phyloP scores from a whole-genome alignment of 2,329 filamentous ascomycete genomes.

The Fusarium napiforme region DNA sequence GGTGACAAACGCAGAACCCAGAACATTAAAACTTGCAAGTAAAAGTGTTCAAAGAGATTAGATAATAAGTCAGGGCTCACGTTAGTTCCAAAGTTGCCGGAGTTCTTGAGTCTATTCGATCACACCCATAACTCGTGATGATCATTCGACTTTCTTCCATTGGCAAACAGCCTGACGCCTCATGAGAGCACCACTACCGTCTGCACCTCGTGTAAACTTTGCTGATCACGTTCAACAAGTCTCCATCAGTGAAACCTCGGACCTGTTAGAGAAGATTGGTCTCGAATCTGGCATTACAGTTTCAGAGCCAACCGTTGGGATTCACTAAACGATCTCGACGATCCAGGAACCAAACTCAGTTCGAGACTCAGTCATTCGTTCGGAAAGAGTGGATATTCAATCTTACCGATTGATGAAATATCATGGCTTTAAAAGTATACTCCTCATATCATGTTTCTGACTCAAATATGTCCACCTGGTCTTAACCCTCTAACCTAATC shows the following conservation, averaged over 20 bases:
- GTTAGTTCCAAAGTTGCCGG: not conserved
- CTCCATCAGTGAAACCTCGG: not conserved
- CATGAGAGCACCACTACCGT: not conserved
- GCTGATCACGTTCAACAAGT: not conserved
- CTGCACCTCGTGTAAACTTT: not conserved
- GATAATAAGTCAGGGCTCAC: no score
- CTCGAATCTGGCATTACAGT: not conserved
- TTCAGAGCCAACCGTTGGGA: constrained; percentile 20
- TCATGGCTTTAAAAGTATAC: not conserved
- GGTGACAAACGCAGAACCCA: not conserved
- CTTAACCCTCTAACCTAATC: not conserved
- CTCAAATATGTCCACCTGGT: not conserved
- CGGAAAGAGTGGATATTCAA: not conserved
- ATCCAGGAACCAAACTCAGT: constrained; percentile 29
- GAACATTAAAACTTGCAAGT: not conserved
- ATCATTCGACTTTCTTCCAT: not conserved
- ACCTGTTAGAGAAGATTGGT: not conserved
- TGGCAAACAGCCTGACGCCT: not conserved
- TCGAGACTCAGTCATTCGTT: not conserved
- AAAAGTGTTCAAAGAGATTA: not conserved
- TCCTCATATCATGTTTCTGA: not conserved
- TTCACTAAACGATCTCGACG: constrained; percentile 6
- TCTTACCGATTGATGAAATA: not conserved
- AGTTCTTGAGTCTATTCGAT: not conserved
- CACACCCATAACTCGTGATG: not conserved